Evolutionary conservation across 2,329 filamentous ascomycete genomes (phyloP).

Genomic region (Clonostachys sp.): DNA sequence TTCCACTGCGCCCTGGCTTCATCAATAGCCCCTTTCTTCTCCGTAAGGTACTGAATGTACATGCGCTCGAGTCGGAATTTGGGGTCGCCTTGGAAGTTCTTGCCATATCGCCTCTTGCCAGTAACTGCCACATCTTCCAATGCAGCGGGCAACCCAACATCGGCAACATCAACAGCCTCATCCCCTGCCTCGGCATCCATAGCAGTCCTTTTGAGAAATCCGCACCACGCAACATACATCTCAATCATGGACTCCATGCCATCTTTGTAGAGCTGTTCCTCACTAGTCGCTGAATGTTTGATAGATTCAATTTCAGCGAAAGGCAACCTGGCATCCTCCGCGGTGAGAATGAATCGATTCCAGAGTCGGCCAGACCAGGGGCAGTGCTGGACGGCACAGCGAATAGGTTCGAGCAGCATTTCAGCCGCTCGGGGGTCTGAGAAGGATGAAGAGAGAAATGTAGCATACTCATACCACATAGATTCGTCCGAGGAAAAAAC

Average conservation of each 20-base stretch:
- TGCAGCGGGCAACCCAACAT: constrained; percentile 81
- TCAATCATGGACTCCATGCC: constrained; percentile 86
- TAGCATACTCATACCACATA: constrained; percentile 80
- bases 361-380: constrained; percentile 90
- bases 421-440: constrained; percentile 28
- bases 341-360: constrained; percentile 82
- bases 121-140: constrained; percentile 82
- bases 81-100: constrained; percentile 77
- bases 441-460: constrained; percentile 58
- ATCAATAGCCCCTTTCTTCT: constrained; percentile 73
- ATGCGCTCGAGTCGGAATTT: constrained; percentile 86
- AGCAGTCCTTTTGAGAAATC: constrained; percentile 81
- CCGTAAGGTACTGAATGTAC: constrained; percentile 84
- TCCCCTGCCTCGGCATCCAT: constrained; percentile 70
- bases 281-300: constrained; percentile 88
- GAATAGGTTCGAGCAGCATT: constrained; percentile 63
- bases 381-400: constrained; percentile 83
- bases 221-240: constrained; percentile 92
- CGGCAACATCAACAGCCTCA: constrained; percentile 83
- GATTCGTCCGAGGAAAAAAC: constrained; percentile 69
- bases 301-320: constrained; percentile 83
- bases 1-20: constrained; percentile 77
- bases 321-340: constrained; percentile 71
- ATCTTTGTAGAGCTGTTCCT: constrained; percentile 76
- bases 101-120: constrained; percentile 69